Evolutionary conservation across 1,139 yeast genomes (phyloP).

Genomic region (Geotrichum klebahnii): DNA sequence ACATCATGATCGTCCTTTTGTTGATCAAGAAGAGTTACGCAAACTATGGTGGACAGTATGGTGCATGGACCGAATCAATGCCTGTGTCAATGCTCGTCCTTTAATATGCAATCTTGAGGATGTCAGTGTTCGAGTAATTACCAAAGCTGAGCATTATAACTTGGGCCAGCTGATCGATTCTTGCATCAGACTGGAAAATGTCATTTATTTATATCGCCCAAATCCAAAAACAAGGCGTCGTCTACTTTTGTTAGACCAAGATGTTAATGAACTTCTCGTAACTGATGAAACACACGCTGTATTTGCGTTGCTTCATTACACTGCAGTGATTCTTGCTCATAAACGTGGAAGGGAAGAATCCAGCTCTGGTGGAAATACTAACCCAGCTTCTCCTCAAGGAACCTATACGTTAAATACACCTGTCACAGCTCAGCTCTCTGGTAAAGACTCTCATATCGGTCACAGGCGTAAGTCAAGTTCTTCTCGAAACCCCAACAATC

Average conservation of each 20-base stretch:
- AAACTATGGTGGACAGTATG: conserved; percentile 45
- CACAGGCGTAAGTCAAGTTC: conserved; percentile 6
- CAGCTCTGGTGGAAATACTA: background rate
- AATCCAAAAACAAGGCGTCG: conserved; percentile 21
- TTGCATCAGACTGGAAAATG: conserved; percentile 38
- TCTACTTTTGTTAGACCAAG: conserved; percentile 18
- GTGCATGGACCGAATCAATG: conserved; percentile 43
- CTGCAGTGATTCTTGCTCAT: conserved; percentile 37
- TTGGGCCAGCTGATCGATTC: conserved; percentile 37
- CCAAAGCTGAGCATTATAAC: conserved; percentile 28
- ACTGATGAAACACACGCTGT: conserved; percentile 32
- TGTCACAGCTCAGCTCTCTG: background rate
- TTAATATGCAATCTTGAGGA: conserved; percentile 41
- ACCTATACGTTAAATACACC: conserved; percentile 11
- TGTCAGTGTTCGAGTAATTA: conserved; percentile 39
- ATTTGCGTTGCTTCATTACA: conserved; percentile 34
- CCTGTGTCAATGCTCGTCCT: conserved; percentile 43
- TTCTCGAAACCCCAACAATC: background rate
- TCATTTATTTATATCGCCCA: conserved; percentile 41
- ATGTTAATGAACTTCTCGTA: conserved; percentile 23
- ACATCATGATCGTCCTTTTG: conserved; percentile 40
- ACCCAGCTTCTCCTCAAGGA: conserved; percentile 11
- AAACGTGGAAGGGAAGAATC: conserved; percentile 28
- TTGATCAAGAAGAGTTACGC: conserved; percentile 35
- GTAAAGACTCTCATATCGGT: background rate